phyloP scores from a whole-genome alignment of 352 stramenopile genomes.

The Pythium biforme region DNA sequence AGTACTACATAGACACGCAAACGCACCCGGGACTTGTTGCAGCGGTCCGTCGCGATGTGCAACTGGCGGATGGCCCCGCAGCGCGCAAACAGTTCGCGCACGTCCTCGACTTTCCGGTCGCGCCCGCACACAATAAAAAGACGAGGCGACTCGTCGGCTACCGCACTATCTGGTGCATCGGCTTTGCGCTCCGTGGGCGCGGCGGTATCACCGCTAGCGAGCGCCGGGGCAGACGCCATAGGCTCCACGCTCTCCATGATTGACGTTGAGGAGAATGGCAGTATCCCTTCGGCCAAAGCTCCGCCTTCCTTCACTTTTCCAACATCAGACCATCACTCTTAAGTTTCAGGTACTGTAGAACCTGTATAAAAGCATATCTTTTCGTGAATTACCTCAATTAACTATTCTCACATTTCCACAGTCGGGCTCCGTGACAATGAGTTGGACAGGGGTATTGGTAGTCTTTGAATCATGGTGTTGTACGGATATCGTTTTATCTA shows the following conservation, averaged over 20 bases:
- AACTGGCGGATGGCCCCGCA: conserved; percentile 66
- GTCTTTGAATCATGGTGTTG: too few species aligned
- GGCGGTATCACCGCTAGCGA: background rate
- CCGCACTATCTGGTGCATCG: background rate
- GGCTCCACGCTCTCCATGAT: conserved; percentile 2
- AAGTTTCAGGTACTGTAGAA: background rate
- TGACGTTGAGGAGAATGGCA: too few species aligned
- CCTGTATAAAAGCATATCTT: background rate
- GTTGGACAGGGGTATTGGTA: too few species aligned
- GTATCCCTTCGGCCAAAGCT: background rate
- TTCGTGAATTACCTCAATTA: too few species aligned
- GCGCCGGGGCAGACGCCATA: background rate
- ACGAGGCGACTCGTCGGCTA: conserved; percentile 22
- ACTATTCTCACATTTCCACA: background rate
- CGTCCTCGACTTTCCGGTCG: conserved; percentile 57
- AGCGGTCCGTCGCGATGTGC: conserved; percentile 72
- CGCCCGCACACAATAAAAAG: conserved; percentile 78
- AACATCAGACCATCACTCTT: conserved; percentile 1
- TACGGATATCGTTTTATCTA: background rate
- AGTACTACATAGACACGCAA: too few species aligned
- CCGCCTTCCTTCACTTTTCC: background rate
- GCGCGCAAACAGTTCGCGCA: conserved; percentile 53
- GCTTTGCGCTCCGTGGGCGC: background rate
- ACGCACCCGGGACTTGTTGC: conserved; percentile 67
- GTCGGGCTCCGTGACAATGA: too few species aligned